Evolutionary conservation across 371 early-diverging fungal species (phyloP).

Genomic region (Syncephalis plumigaleata): DNA sequence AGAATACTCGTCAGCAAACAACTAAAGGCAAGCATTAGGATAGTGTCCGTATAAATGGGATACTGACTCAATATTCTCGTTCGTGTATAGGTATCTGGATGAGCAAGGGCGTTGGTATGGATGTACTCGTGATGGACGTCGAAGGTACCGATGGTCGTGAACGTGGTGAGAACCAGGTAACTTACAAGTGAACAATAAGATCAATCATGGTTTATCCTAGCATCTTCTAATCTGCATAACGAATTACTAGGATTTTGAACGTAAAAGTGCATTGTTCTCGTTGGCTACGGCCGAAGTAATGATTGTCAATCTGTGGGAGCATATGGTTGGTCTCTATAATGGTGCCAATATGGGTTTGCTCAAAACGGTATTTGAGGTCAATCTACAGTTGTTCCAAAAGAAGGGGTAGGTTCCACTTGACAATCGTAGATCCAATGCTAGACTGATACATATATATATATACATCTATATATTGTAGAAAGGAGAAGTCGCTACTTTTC

Average conservation of each 20-base stretch:
- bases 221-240: conserved; percentile 2
- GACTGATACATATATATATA: neutral
- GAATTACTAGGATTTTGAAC: conserved; percentile 71
- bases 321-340: conserved; percentile 93
- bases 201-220: neutral
- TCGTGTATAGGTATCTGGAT: conserved; percentile 70
- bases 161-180: conserved; percentile 89
- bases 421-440: conserved; percentile 5
- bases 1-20: conserved; percentile 68
- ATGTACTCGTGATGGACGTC: conserved; percentile 89
- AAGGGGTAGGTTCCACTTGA: conserved; percentile 20
- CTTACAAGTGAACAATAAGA: neutral
- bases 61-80: neutral
- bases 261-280: conserved; percentile 93
- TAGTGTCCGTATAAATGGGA: neutral
- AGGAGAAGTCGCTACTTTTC: conserved; percentile 74
- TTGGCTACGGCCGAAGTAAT: conserved; percentile 90
- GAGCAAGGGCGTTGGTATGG: conserved; percentile 63
- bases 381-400: conserved; percentile 86
- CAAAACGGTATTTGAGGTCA: conserved; percentile 96
- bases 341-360: conserved; percentile 98
- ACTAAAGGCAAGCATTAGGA: conserved; percentile 58
- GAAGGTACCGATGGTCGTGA: conserved; percentile 98
- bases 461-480: conserved; percentile 8
- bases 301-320: conserved; percentile 95